Conservation (phyloP, 208 protist genomes). For the Trichomonas tenax region DNA sequence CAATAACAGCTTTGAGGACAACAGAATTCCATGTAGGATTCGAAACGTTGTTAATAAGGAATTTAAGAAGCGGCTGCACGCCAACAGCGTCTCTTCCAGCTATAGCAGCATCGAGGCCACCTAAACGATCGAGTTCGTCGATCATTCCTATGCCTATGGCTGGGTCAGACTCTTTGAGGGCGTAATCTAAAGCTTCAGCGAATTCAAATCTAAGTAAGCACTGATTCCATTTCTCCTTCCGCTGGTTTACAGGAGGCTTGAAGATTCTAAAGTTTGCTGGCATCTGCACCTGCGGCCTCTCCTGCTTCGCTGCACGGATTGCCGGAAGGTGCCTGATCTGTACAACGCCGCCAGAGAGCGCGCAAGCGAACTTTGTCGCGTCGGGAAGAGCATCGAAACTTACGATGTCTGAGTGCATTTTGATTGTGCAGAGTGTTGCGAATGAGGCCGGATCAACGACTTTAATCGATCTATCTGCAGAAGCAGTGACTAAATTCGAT, state of each 20-base stretch:
- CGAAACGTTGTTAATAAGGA: background rate
- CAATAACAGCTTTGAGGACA: background rate
- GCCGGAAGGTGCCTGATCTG: background rate
- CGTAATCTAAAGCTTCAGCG: background rate
- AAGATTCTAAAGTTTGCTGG: conserved; percentile 14
- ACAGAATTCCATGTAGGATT: background rate
- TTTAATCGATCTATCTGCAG: background rate
- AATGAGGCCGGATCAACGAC: background rate
- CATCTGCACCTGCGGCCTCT: background rate
- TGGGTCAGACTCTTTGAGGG: background rate
- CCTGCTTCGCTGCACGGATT: background rate
- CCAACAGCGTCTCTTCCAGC: background rate
- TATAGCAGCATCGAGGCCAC: background rate
- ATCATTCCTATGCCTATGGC: background rate
- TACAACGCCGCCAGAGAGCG: background rate
- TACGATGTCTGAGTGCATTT: background rate
- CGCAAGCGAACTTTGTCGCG: background rate
- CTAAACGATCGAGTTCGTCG: background rate
- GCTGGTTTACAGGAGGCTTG: background rate
- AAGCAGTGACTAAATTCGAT: conserved; percentile 1
- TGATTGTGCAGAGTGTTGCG: background rate
- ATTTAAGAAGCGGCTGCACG: background rate
- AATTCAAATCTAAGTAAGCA: background rate
- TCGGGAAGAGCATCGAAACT: background rate
- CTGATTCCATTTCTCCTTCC: background rate